phyloP scores from a whole-genome alignment of 441 rosid genomes.

The Manihot esculenta region DNA sequence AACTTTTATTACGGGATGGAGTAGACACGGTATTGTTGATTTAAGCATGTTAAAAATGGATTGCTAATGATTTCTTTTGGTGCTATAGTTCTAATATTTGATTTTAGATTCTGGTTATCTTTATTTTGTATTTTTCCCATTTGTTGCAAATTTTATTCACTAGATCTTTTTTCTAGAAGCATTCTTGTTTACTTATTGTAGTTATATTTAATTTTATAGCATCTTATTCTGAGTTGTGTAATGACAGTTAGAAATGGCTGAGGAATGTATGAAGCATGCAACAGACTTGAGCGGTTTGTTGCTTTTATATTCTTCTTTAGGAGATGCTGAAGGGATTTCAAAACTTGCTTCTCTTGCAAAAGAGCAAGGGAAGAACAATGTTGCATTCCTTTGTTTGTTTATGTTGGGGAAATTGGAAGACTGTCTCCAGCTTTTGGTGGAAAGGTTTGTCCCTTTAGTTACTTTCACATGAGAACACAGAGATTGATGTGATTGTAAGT shows the following conservation, averaged over 20 bases:
- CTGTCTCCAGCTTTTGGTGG: constrained; percentile 88
- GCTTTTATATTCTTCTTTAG: constrained; percentile 89
- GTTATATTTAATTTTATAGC: not conserved
- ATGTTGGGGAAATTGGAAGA: constrained; percentile 94
- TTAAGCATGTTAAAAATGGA: not conserved
- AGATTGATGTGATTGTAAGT: constrained; percentile 13
- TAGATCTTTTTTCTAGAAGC: not conserved
- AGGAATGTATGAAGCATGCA: constrained; percentile 90
- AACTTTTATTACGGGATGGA: not conserved
- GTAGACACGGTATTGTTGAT: not conserved
- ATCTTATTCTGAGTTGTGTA: constrained; percentile 9
- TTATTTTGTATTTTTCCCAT: not conserved
- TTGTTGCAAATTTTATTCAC: not conserved
- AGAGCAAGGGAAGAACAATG: constrained; percentile 95
- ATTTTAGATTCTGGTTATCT: not conserved
- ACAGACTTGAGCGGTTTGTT: constrained; percentile 90
- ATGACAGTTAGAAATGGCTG: constrained; percentile 92
- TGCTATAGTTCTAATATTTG: not conserved
- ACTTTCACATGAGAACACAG: constrained; percentile 20
- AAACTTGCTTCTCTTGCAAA: constrained; percentile 77
- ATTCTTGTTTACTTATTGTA: not conserved
- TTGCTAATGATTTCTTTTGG: not conserved
- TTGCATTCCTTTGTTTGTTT: constrained; percentile 87
- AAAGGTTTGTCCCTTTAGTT: constrained; percentile 48
- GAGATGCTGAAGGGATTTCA: constrained; percentile 87